These are phyloP conservation scores for Sambucus nigra DNA, from an alignment of 129 eudicot genomes.

Conservation along the genomic window DNA sequence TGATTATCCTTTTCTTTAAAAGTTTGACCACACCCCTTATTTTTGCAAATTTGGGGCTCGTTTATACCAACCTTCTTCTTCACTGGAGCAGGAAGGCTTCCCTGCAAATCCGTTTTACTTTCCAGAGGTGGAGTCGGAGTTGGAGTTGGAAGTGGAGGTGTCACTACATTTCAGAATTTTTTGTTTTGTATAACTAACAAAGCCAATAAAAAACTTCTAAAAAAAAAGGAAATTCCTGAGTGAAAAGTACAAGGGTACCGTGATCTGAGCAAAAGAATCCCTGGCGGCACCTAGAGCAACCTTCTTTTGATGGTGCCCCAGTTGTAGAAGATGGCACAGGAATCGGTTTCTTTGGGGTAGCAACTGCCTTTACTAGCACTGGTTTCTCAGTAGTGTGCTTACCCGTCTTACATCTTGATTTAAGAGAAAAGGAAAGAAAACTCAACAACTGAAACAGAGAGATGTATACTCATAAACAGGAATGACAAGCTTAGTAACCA, in stretches of 20 bases:
- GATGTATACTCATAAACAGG: too few species aligned
- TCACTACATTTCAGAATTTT: constrained; percentile 17
- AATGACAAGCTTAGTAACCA: too few species aligned
- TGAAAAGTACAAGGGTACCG: constrained; percentile 33
- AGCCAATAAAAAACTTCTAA: not conserved
- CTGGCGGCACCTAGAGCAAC: constrained; percentile 87
- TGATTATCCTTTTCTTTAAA: constrained; percentile 85
- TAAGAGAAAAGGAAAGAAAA: constrained; percentile 2
- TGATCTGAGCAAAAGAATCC: constrained; percentile 98
- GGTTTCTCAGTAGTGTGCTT: constrained; percentile 93
- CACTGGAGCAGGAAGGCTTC: constrained; percentile 33
- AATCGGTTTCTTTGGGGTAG: constrained; percentile 33
- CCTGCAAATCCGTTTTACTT: constrained; percentile 21
- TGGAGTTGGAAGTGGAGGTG: constrained; percentile 23
- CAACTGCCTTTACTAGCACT: constrained; percentile 38
- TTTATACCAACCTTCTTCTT: constrained; percentile 69
- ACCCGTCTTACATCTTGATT: constrained; percentile 77
- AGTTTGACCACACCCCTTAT: constrained; percentile 91
- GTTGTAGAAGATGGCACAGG: constrained; percentile 26
- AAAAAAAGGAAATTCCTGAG: constrained; percentile 2
- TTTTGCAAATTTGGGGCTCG: constrained; percentile 80
- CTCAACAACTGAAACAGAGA: too few species aligned
- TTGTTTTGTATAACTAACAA: not conserved
- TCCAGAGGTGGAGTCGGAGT: constrained; percentile 22
- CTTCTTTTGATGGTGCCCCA: constrained; percentile 44